Evolutionary conservation across 2,329 filamentous ascomycete genomes (phyloP).

Genomic region (Stagonosporopsis tanaceti): DNA sequence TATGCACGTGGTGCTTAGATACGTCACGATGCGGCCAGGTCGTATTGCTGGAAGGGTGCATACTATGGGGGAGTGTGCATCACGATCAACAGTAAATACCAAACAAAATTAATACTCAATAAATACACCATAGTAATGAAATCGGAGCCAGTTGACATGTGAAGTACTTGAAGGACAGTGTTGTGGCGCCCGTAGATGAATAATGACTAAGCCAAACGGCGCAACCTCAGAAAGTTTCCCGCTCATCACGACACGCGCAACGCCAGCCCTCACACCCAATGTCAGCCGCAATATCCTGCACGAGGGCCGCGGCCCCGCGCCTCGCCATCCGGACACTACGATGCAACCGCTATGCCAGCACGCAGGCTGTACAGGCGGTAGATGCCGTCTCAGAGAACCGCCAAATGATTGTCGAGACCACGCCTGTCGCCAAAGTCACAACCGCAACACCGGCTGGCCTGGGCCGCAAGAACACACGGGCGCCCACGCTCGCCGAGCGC

Average conservation of each 20-base stretch:
- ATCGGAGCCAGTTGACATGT: background rate
- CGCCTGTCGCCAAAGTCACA: constrained; percentile 9
- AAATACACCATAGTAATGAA: background rate
- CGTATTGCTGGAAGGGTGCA: background rate
- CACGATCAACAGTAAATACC: constrained; percentile 3
- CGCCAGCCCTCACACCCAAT: constrained; percentile 54
- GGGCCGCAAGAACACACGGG: constrained; percentile 1
- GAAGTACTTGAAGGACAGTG: background rate
- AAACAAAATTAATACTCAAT: constrained; percentile 2
- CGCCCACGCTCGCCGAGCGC: constrained; percentile 20
- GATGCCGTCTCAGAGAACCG: constrained; percentile 14
- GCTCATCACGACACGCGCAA: constrained; percentile 21
- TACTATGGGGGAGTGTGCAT: background rate
- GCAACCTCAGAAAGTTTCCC: constrained; percentile 32
- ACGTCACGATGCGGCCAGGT: constrained; percentile 1
- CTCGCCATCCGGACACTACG: constrained; percentile 24
- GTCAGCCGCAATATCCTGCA: constrained; percentile 63
- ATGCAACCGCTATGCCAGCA: constrained; percentile 33
- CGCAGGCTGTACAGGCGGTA: constrained; percentile 27
- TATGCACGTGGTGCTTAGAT: constrained; percentile 6
- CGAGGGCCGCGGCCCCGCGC: constrained; percentile 62
- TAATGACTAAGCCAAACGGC: constrained; percentile 15
- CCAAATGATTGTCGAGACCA: constrained; percentile 19
- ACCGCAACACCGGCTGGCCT: background rate
- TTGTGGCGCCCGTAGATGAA: background rate